phyloP scores from a whole-genome alignment of 2,329 filamentous ascomycete genomes.

The Rhynchosporium agropyri region DNA sequence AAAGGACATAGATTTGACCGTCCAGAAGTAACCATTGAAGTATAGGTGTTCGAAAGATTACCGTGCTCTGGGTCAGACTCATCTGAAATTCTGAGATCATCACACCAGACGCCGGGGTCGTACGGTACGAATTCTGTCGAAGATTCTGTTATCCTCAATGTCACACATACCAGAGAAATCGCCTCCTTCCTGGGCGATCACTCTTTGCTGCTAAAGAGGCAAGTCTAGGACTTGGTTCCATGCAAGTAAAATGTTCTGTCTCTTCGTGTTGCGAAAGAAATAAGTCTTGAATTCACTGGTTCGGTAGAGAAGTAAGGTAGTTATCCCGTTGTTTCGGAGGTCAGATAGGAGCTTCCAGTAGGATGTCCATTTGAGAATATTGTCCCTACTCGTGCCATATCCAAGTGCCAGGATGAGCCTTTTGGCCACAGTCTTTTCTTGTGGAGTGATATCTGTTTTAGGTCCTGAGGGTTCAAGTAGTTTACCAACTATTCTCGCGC shows the following conservation, averaged over 20 bases:
- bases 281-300: slow-evolving; percentile 28
- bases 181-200: not conserved
- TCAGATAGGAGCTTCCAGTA: slow-evolving; percentile 33
- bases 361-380: slow-evolving; percentile 28
- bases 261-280: slow-evolving; percentile 27
- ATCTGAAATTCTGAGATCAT: not conserved
- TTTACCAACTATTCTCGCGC: slow-evolving; percentile 27
- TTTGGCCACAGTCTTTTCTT: slow-evolving; percentile 29
- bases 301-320: slow-evolving; percentile 28
- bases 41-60: not conserved
- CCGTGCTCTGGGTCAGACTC: not conserved
- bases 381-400: slow-evolving; percentile 24
- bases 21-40: not conserved
- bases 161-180: not conserved
- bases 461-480: slow-evolving; percentile 22
- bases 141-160: not conserved
- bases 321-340: slow-evolving; percentile 22
- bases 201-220: slow-evolving; percentile 9
- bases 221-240: slow-evolving; percentile 24
- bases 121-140: not conserved
- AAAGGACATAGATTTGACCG: not conserved
- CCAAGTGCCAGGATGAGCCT: slow-evolving; percentile 23
- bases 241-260: slow-evolving; percentile 25
- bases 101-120: not conserved
- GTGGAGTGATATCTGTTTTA: slow-evolving; percentile 25